Evolutionary conservation across 2,329 filamentous ascomycete genomes (phyloP), one percentile per base, ranked within the genome.

Genomic region (Sclerotinia trifoliorum): DNA sequence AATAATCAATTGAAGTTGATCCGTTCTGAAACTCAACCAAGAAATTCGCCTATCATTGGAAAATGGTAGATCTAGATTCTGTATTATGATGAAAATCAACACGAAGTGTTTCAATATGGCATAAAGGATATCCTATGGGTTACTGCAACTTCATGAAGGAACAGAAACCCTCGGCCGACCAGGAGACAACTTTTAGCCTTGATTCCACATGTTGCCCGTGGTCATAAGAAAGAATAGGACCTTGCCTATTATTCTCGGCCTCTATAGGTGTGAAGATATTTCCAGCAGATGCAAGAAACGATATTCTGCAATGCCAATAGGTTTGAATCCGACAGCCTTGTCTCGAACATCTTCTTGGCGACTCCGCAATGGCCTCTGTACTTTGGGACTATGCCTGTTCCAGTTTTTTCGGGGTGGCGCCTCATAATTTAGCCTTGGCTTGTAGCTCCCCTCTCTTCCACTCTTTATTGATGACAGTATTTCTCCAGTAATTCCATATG

Each of bases 401-500:
- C n/a, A 24, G 17, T 51, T 42, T 52, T 13, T 10, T 10, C 35
- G 8, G 19, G 46, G n/a, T 39, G 29, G 32, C 17, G 26, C 39
- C 29, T 75, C 61, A 88, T 66, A 89, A 77, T 78, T 84, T 88
- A 39, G 86, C 84, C 80, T 87, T 89, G 73, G 86, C 83, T 74
- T 81, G 82, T 75, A 79, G 76, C 78, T 86, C 83, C 79, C 83
- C 81, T 72, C 82, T 82, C 72, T 88, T 85, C 93, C 93, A 96
- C 69, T 82, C 81, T 78, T 82, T 85, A 79, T 92, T 91, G 73
- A 89, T 88, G 74, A 82, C 84, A 76, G 86, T 84, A 79, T 94
- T 95, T 76, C 87, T 83, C 80, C 88, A 88, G 77, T 92, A 87
- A 73, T 86, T 89, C 88, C 89, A 94, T 39, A 86, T 79, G 0